phyloP scores from a whole-genome alignment of 768 basidiomycete genomes.

The Dendrothele bispora region DNA sequence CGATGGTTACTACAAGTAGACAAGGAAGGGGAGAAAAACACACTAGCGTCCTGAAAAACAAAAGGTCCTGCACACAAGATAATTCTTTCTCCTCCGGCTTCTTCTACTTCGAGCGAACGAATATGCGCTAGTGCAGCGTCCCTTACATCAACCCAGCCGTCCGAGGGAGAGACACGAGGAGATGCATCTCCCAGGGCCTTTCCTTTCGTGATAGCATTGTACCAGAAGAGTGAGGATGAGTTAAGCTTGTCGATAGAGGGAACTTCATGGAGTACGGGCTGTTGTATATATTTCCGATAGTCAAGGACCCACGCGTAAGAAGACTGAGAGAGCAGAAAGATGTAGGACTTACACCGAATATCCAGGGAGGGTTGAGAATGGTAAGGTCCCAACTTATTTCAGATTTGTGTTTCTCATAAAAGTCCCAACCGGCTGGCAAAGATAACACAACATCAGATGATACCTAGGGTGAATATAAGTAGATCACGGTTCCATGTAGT shows the following conservation, averaged over 20 bases:
- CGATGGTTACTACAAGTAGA: background rate
- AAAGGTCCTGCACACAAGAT: slow-evolving; percentile 31
- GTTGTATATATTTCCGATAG: slow-evolving; percentile 9
- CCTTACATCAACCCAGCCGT: slow-evolving; percentile 40
- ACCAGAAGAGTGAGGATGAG: slow-evolving; percentile 26
- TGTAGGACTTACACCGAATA: slow-evolving; percentile 33
- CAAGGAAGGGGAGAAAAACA: slow-evolving; percentile 8
- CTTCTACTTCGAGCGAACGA: slow-evolving; percentile 40
- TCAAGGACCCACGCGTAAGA: slow-evolving; percentile 15
- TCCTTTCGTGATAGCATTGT: slow-evolving; percentile 12
- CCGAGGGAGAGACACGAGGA: background rate
- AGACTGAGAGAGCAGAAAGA: too few species aligned
- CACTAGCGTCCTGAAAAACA: slow-evolving; percentile 38
- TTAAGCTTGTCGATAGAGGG: slow-evolving; percentile 23
- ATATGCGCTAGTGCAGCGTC: slow-evolving; percentile 51
- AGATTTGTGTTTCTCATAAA: slow-evolving; percentile 31
- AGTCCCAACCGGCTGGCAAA: slow-evolving; percentile 49
- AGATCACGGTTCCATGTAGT: too few species aligned
- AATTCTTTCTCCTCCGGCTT: slow-evolving; percentile 51
- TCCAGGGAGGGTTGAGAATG: slow-evolving; percentile 38
- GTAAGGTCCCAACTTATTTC: slow-evolving; percentile 38
- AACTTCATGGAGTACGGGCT: slow-evolving; percentile 29
- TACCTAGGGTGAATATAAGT: too few species aligned
- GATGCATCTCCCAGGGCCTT: slow-evolving; percentile 8
- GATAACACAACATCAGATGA: background rate